phyloP scores from a whole-genome alignment of 2,329 filamentous ascomycete genomes.

The Sphaerostilbella broomeana region DNA sequence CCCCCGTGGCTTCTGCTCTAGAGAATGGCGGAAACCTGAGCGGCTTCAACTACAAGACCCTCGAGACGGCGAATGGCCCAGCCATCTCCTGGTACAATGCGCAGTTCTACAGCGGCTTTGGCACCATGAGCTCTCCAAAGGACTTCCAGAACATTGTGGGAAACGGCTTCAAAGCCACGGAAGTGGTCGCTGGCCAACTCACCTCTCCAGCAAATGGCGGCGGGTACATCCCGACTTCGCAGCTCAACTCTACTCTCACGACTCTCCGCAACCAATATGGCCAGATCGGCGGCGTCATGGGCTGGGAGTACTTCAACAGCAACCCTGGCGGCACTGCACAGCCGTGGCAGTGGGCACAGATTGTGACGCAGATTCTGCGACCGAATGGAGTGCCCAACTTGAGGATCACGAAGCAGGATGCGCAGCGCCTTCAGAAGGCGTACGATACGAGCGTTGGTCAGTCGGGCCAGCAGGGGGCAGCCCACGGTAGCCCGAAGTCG shows the following conservation, averaged over 20 bases:
- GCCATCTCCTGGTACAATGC: conserved; percentile 77
- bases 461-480: no score
- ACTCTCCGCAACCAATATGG: conserved; percentile 45
- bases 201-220: conserved; percentile 65
- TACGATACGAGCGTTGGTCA: conserved; percentile 12
- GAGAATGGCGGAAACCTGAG: conserved; percentile 57
- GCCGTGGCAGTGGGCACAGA: conserved; percentile 70
- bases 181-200: conserved; percentile 70
- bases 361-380: conserved; percentile 23
- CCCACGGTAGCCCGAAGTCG: conserved; percentile 1
- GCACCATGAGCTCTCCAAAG: conserved; percentile 38
- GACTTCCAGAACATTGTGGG: conserved; percentile 42
- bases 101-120: conserved; percentile 88
- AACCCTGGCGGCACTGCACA: conserved; percentile 38
- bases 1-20: conserved; percentile 70
- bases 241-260: conserved; percentile 36
- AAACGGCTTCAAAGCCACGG: conserved; percentile 61
- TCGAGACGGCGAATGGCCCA: conserved; percentile 56
- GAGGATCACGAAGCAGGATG: conserved; percentile 13
- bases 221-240: conserved; percentile 39
- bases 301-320: conserved; percentile 85
- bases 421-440: conserved; percentile 11
- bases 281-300: conserved; percentile 76
- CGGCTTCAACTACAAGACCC: conserved; percentile 68
- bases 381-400: conserved; percentile 13